These are phyloP conservation scores for Penicillium pulvis DNA, from an alignment of 495 filamentous ascomycete genomes.

Conservation along the genomic window DNA sequence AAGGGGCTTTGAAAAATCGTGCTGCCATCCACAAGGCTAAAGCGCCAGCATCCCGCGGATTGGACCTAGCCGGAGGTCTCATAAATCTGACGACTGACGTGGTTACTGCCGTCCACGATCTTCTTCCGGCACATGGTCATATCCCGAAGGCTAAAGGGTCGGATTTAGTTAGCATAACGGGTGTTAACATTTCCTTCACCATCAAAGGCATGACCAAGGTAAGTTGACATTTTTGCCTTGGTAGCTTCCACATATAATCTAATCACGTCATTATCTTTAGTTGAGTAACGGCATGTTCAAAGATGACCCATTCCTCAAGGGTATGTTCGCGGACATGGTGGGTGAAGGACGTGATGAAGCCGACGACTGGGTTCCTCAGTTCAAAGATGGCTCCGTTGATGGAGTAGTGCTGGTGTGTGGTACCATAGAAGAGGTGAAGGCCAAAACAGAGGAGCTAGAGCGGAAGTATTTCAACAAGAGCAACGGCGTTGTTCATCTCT, in stretches of 20 bases:
- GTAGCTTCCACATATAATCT: neutral
- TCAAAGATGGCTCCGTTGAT: neutral
- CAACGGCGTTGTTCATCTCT: neutral
- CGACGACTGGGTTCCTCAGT: neutral
- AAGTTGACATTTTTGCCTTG: neutral
- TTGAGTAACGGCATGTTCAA: neutral
- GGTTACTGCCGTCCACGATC: neutral
- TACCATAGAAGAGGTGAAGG: neutral
- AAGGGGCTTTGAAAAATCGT: conserved; percentile 18
- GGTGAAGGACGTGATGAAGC: neutral
- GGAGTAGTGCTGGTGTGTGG: neutral
- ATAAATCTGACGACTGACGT: neutral
- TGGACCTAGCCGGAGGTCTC: neutral
- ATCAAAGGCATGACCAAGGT: neutral
- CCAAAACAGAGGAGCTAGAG: neutral
- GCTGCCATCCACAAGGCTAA: conserved; percentile 13
- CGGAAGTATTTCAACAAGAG: neutral
- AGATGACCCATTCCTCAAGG: neutral
- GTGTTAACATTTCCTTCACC: neutral
- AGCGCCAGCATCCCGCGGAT: neutral
- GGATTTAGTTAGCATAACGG: conserved; percentile 18
- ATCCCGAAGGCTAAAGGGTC: neutral
- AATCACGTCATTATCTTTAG: neutral
- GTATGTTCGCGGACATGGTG: neutral
- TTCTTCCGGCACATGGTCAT: neutral